Evolutionary conservation across 148 eudicot genomes (phyloP), one percentile per base, ranked within the genome.

Genomic region (Fagopyrum esculentum): DNA sequence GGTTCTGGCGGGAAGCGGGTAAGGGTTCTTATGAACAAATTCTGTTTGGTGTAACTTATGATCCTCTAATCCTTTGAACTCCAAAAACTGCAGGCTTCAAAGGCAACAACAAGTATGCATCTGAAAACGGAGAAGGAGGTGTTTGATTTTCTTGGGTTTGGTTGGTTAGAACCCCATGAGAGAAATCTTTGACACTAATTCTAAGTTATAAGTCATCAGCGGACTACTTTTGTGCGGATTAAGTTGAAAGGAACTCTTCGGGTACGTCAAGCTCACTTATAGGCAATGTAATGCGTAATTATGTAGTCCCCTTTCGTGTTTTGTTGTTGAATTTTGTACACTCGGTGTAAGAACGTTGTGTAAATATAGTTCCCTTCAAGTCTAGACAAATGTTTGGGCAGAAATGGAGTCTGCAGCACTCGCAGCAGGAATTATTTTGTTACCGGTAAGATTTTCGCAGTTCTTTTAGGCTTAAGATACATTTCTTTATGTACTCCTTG

Each of bases 131-230:
- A 95, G 71, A 87, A 81, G 75, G 89, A 95, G 73, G 97, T 92
- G 81, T 95, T 95, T 57, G 91, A 92, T 40, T 95, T 92, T 80
- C 89, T 95, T 9, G 97, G 90, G 48, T 95, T 87, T 79, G 92
- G 92, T 8, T 87, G 92, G 91, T 82, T 90, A 48, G 92, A 95
- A 75, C 99, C 99, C n/a, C 86, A 90, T 69, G 91, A 90, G 80
- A 85, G 99, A 86, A 95, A 95, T 73, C 86, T 95, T 22, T 90
- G 82, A 86, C 69, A 7, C n/a, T 35, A 13, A 12, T 30, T 63
- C 5, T 0, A 61, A 61, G 68, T 9, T 61, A 6, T 61, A 63
- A 30, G 45, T 16, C 40, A 66, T 12, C 5, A 30, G 69, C 35
- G 1, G 71, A 45, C 47, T 66, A 40, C 9, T 66, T 66, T 40